Evolutionary conservation across 2,329 filamentous ascomycete genomes (phyloP).

Genomic region (Hypoxylon sp.): DNA sequence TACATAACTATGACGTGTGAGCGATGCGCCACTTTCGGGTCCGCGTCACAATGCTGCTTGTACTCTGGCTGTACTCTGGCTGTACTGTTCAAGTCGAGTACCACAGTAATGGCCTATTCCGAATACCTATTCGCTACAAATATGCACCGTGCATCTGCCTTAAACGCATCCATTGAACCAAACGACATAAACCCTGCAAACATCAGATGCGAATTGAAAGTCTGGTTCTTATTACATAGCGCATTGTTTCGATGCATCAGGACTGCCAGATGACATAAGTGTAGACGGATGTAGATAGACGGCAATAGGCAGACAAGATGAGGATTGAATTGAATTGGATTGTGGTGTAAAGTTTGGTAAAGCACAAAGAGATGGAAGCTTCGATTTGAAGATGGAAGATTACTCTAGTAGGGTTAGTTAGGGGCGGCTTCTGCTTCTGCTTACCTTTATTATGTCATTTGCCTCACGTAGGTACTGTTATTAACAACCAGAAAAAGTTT

Average conservation of each 20-base stretch:
- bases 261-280: too few species aligned
- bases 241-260: not conserved
- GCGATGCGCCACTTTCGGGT: conserved; percentile 32
- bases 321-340: too few species aligned
- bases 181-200: conserved; percentile 26
- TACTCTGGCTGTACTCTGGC: conserved; percentile 15
- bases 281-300: too few species aligned
- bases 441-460: conserved; percentile 17
- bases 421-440: too few species aligned
- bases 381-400: not conserved
- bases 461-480: conserved; percentile 15
- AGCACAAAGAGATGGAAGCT: too few species aligned
- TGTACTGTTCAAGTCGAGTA: conserved; percentile 14
- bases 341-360: too few species aligned
- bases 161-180: conserved; percentile 16
- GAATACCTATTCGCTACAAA: conserved; percentile 10
- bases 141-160: conserved; percentile 14
- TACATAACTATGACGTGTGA: conserved; percentile 34
- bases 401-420: not conserved
- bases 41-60: conserved; percentile 18
- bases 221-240: conserved; percentile 9
- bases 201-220: conserved; percentile 23
- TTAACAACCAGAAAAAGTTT: conserved; percentile 28
- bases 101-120: conserved; percentile 4
- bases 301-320: too few species aligned